Evolutionary conservation across 305 asterid species (phyloP), one percentile per base, ranked within the genome.

Genomic region (Withania somnifera): DNA sequence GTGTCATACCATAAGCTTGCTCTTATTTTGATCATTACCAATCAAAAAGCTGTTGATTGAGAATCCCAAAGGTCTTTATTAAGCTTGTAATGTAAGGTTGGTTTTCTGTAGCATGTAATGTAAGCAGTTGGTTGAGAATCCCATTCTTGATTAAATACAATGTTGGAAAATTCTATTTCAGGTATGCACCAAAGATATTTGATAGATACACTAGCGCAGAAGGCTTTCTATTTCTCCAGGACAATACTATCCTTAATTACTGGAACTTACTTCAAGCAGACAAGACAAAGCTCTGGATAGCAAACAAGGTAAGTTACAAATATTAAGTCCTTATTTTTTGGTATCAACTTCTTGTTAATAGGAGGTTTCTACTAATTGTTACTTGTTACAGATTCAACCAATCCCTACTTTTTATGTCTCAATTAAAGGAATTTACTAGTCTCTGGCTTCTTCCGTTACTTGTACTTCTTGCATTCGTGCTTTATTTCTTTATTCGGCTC

Each of bases 241-340:
- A 97, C 14, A 85, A 97, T 81, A 97, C 98, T 19, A 83, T 97
- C 84, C 98, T 97, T 85, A 97, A 97, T 82, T 97, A 97, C 89
- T 97, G 99, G 99, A 95, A 92, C 89, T 87, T 97, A 89, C 86
- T 93, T 78, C 96, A 90, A 82, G 98, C 98, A 26, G 97, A 97
- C 86, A 92, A 87, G 89, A 85, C 91, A 20, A 91, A 91, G 90
- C 93, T 97, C 84, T 97, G 99, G 99, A 89, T 91, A 85, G 89
- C 97, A 57, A 89, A 97, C 90, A 93, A 97, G 98, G 99, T 92
- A 90, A 84, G 82, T n/a, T n/a, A 56, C 78, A 81, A 19, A 20
- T 56, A 30, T 50, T 26, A 75, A 75, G 45, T 51, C 80, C 80
- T 45, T 28, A 50, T 28, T 76, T n/a, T 51, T 51, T 28, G 47